Percentiles rank a stretch among this genome's conserved stretches.
phyloP scores from a whole-genome alignment of 164 flowering plant species.

The Dillenia suffruticosa region DNA sequence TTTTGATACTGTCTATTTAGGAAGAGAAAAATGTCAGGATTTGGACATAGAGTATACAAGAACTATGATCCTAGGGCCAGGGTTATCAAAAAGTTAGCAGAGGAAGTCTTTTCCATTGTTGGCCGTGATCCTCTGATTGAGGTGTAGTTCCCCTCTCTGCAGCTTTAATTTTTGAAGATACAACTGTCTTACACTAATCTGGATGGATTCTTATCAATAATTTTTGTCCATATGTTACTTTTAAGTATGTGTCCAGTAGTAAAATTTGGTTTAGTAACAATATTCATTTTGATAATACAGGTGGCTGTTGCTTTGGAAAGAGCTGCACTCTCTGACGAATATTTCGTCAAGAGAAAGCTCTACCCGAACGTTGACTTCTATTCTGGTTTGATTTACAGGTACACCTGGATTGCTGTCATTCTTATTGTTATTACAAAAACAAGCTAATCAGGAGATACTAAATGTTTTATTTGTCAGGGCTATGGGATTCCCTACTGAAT shows the following conservation, averaged over 20 bases:
- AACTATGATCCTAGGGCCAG: conserved; percentile 99
- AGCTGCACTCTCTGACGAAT: conserved; percentile 95
- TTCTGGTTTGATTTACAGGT: conserved; percentile 98
- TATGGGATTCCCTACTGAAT: conserved; percentile 97
- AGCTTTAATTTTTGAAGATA: background rate
- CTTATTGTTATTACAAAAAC: background rate
- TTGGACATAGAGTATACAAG: conserved; percentile 98
- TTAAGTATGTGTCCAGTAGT: background rate
- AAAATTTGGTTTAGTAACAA: background rate
- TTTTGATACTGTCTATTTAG: conserved; percentile 26
- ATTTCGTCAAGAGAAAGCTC: conserved; percentile 87
- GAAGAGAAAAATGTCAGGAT: conserved; percentile 98
- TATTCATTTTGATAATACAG: conserved; percentile 26
- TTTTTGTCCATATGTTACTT: no score
- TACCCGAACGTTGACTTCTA: conserved; percentile 99
- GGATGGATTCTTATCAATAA: no score
- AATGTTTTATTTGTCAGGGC: conserved; percentile 52
- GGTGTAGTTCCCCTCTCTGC: conserved; percentile 31
- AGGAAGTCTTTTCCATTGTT: conserved; percentile 96
- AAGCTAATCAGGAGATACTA: background rate
- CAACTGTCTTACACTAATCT: background rate
- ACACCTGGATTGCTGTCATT: background rate
- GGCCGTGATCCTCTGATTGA: conserved; percentile 98
- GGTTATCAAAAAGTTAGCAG: conserved; percentile 83
- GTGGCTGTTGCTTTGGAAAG: conserved; percentile 98